Evolutionary conservation across 2,329 filamentous ascomycete genomes (phyloP).

Genomic region (Thyridium curvatum): DNA sequence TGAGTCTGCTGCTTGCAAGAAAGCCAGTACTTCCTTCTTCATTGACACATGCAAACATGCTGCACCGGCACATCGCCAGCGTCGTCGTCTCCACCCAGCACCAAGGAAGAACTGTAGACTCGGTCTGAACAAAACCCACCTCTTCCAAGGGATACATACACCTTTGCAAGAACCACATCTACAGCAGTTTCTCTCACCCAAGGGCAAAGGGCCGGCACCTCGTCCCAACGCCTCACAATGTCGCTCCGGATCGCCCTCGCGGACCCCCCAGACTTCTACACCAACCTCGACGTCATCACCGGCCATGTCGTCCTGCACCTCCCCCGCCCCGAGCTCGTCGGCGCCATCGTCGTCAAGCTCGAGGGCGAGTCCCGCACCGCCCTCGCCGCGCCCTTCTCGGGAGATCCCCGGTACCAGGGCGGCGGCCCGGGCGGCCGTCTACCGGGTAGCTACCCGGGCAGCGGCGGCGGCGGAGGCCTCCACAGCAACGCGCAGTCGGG

Average conservation of each 20-base stretch:
- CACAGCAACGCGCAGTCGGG: conserved; percentile 16
- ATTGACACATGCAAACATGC: too few species aligned
- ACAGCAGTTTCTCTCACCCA: too few species aligned
- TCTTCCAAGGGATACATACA: too few species aligned
- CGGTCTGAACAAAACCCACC: too few species aligned
- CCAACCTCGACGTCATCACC: conserved; percentile 68
- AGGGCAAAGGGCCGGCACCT: too few species aligned
- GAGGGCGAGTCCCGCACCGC: conserved; percentile 73
- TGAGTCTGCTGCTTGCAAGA: too few species aligned
- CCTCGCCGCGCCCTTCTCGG: conserved; percentile 42
- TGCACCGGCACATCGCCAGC: too few species aligned
- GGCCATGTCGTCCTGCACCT: conserved; percentile 53
- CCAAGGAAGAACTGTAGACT: too few species aligned
- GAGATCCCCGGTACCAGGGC: conserved; percentile 23
- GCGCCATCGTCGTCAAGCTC: conserved; percentile 73
- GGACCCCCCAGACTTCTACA: conserved; percentile 64
- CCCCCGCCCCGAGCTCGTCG: conserved; percentile 62
- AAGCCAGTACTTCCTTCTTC: too few species aligned
- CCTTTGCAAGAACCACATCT: too few species aligned
- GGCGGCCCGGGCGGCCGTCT: conserved; percentile 31
- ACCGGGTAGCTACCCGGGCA: conserved; percentile 24
- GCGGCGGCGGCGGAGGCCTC: conserved; percentile 5
- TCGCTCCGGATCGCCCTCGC: conserved; percentile 63
- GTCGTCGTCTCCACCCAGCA: too few species aligned
- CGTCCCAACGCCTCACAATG: conserved; percentile 36